Base-by-base conservation (phyloP, 169 alveolate genomes). In the Fabrea salina region DNA sequence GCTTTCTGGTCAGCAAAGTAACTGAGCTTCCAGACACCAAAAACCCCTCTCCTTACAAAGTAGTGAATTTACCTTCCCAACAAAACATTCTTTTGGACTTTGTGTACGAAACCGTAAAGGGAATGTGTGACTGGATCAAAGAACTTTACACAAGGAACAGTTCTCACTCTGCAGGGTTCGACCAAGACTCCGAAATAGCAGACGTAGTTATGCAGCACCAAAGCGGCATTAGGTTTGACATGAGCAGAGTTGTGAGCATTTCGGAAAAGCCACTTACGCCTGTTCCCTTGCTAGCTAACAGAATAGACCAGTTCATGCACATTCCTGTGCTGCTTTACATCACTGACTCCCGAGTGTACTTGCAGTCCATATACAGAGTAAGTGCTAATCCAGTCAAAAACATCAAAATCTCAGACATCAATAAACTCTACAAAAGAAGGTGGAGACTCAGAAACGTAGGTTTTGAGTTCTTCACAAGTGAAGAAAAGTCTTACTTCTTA, bases 211-310 rank as follows among this genome's bases (percentile, higher is more conserved):
- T 50, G 4, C 22, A 70, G 35, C 11, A 25, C 13, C 27, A 70
- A 70, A 37, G 49, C 25, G 64, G 37, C 13, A 47, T 22, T 25
- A 82, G 83, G 56, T 92, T 92, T 68, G 94, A 93, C 82, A 89
- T 88, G 86, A 90, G 93, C 27, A 68, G 89, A 22, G 86, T 91
- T 2, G 90, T 89, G 77, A 82, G 89, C 44, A 82, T 87, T 7
- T 85, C 89, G 74, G 97, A 93, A 79, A 89, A 93, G 72, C 88
- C 95, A 25, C 32, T 91, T 1, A 50, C 89, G n/a, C 83, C 80
- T 39, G 75, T 67, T 6, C 91, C 83, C 57, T 59, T 91, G 57
- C 74, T 78, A 13, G 95, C 89, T 4, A 83, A 90, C 39, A 84
- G 89, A 83, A 85, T 93, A 56, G 71, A 89, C 44, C 97, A 96